Evolutionary conservation across 208 protist genomes (phyloP).

Genomic region (Leishmania amazonensis): DNA sequence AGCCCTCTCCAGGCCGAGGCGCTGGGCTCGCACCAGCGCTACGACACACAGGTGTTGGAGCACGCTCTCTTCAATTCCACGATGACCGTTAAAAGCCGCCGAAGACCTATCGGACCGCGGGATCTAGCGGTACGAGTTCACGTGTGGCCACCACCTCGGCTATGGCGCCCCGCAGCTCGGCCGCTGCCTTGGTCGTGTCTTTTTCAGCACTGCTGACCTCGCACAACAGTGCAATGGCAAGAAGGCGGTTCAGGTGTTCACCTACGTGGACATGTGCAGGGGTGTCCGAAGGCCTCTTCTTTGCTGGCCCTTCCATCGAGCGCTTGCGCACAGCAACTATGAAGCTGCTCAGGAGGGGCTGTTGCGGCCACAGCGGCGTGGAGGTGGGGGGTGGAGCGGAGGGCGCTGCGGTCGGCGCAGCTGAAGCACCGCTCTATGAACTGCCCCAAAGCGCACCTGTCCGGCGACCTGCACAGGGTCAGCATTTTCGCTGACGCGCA

Average conservation of each 20-base stretch:
- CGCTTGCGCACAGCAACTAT: slow-evolving; percentile 38
- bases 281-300: slow-evolving; percentile 45
- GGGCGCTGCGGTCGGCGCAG: slow-evolving; percentile 30
- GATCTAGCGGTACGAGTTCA: slow-evolving; percentile 38
- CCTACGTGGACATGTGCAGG: slow-evolving; percentile 42
- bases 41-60: slow-evolving; percentile 23
- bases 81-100: slow-evolving; percentile 31
- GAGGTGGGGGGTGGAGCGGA: slow-evolving; percentile 16
- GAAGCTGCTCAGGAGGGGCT: slow-evolving; percentile 34
- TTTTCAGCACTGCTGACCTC: slow-evolving; percentile 49
- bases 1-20: slow-evolving; percentile 47
- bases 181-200: slow-evolving; percentile 40
- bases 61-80: slow-evolving; percentile 34
- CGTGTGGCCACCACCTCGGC: slow-evolving; percentile 27
- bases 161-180: slow-evolving; percentile 35
- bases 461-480: slow-evolving; percentile 43
- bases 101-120: slow-evolving; percentile 39
- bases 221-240: slow-evolving; percentile 26
- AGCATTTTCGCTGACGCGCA: slow-evolving; percentile 36
- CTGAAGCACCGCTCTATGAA: slow-evolving; percentile 51
- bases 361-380: slow-evolving; percentile 27
- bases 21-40: slow-evolving; percentile 32
- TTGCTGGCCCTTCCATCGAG: slow-evolving; percentile 32
- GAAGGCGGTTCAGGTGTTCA: slow-evolving; percentile 40
- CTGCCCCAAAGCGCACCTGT: slow-evolving; percentile 37